A percentile compares a stretch with the other conserved stretches of the same genome.
phyloP scores from a whole-genome alignment of 805 yeast species.

The Sugiyamaella valdiviana region DNA sequence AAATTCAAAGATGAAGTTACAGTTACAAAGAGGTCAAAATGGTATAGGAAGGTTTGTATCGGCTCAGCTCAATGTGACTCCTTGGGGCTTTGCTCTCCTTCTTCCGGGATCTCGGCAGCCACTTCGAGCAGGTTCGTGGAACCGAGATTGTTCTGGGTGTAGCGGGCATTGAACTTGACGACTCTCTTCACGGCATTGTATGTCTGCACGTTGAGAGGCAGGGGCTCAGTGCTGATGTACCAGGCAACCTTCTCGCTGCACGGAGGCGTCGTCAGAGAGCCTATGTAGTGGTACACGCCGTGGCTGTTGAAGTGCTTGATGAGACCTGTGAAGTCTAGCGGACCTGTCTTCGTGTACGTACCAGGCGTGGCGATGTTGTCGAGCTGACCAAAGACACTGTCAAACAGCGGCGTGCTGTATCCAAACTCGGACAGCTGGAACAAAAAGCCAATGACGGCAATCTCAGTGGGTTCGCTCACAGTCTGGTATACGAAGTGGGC shows the following conservation, averaged over 20 bases:
- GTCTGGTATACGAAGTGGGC: constrained; percentile 1
- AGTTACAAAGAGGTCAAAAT: no score
- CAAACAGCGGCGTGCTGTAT: background rate
- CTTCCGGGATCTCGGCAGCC: no score
- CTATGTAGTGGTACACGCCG: background rate
- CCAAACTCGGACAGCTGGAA: background rate
- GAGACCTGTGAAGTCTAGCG: background rate
- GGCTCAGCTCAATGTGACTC: no score
- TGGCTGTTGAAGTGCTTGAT: background rate
- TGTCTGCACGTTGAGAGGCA: no score
- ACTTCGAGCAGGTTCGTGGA: no score
- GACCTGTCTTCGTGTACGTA: background rate
- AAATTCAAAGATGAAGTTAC: no score
- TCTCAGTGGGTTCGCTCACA: background rate
- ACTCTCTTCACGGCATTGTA: no score
- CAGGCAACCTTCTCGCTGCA: constrained; percentile 7
- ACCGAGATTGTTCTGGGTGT: no score
- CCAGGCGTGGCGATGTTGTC: background rate
- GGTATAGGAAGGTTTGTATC: no score
- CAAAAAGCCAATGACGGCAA: constrained; percentile 1
- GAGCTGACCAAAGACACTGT: background rate
- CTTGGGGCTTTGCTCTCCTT: no score
- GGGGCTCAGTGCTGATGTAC: no score
- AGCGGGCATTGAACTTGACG: no score
- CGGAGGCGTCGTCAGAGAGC: constrained; percentile 6